Percentiles rank a stretch among this genome's conserved stretches.
Evolutionary conservation across 2,329 filamentous ascomycete genomes (phyloP).

Genomic region (Paecilomyces sp.): DNA sequence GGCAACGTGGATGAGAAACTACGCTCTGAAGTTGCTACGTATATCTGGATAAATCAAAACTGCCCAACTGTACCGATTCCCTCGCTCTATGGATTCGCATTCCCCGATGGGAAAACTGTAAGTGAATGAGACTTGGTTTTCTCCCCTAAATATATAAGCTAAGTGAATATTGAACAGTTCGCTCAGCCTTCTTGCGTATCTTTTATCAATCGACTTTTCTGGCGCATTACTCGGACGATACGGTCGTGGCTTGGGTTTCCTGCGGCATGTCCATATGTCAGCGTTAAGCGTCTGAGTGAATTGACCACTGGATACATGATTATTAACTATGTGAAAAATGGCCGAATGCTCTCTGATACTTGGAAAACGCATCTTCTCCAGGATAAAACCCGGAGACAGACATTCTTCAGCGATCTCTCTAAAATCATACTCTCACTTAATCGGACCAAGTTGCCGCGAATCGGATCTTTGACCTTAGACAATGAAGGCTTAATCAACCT

Average conservation of each 20-base stretch:
- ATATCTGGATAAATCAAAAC: slow-evolving; percentile 31
- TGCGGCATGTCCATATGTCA: not conserved
- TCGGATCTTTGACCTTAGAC: too few relatives aligned
- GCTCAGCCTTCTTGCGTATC: not conserved
- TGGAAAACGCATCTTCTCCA: not conserved
- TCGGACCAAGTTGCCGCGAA: too few relatives aligned
- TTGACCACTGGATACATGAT: not conserved
- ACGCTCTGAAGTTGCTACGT: slow-evolving; percentile 34
- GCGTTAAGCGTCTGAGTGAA: not conserved
- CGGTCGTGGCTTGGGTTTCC: not conserved
- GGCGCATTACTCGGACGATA: not conserved
- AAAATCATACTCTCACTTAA: too few relatives aligned
- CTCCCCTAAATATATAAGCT: not conserved
- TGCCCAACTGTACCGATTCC: slow-evolving; percentile 31
- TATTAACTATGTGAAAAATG: not conserved
- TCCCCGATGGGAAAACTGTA: slow-evolving; percentile 21
- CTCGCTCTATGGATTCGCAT: slow-evolving; percentile 26
- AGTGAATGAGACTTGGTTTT: not conserved
- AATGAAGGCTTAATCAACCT: too few relatives aligned
- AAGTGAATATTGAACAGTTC: too few relatives aligned
- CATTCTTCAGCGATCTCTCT: not conserved
- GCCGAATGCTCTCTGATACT: not conserved
- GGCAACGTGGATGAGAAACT: slow-evolving; percentile 39
- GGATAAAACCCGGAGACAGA: not conserved
- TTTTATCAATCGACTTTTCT: not conserved